Evolutionary conservation across 2,329 filamentous ascomycete species (phyloP).

Genomic region (Penicillium sp.): DNA sequence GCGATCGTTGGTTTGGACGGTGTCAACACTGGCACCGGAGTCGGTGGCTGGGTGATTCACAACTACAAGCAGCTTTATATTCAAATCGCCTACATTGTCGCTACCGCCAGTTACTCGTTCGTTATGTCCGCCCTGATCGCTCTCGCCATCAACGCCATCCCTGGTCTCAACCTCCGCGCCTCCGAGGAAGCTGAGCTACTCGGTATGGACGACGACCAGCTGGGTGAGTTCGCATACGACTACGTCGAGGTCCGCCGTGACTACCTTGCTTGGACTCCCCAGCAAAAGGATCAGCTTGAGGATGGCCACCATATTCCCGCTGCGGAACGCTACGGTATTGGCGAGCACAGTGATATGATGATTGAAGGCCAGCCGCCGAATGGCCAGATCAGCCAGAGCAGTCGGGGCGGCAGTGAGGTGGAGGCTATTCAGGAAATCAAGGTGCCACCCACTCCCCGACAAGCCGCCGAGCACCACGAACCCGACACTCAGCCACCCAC

Average conservation of each 20-base stretch:
- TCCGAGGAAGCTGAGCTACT: constrained; percentile 67
- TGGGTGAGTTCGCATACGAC: constrained; percentile 54
- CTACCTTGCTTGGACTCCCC: constrained; percentile 52
- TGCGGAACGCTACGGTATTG: constrained; percentile 60
- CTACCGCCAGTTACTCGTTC: constrained; percentile 67
- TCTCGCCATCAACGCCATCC: constrained; percentile 69
- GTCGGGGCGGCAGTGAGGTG: constrained; percentile 31
- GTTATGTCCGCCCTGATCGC: constrained; percentile 67
- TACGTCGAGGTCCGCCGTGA: constrained; percentile 54
- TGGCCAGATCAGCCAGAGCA: constrained; percentile 30
- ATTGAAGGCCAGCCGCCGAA: constrained; percentile 27
- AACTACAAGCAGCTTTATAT: constrained; percentile 71
- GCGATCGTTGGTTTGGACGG: constrained; percentile 76
- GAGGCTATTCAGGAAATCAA: constrained; percentile 34
- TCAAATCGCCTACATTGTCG: constrained; percentile 67
- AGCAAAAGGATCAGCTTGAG: constrained; percentile 43
- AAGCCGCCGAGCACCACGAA: constrained; percentile 29
- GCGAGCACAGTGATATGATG: constrained; percentile 57
- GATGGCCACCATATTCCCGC: constrained; percentile 57
- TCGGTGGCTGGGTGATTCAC: constrained; percentile 70
- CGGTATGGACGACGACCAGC: constrained; percentile 58
- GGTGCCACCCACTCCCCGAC: constrained; percentile 30
- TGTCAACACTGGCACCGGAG: constrained; percentile 47
- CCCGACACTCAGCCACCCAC: constrained; percentile 11
- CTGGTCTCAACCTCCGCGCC: constrained; percentile 68